Conservation (phyloP, 805 yeast genomes). For the Metschnikowia anglica region DNA sequence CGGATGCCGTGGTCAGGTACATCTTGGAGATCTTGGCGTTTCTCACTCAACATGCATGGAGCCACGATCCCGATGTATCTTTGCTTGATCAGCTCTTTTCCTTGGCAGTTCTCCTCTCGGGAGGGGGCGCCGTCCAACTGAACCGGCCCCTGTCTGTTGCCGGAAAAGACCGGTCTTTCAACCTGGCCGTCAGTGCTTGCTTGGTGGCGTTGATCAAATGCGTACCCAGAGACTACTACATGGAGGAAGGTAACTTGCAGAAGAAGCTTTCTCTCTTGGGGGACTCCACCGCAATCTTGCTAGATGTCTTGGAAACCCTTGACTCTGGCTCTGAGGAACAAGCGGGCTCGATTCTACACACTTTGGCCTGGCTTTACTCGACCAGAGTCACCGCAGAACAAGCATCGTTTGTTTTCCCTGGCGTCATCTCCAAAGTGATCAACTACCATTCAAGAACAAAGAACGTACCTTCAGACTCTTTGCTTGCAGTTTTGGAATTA, state of each 20-base stretch:
- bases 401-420: slow-evolving; percentile 41
- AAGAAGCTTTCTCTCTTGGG: slow-evolving; percentile 31
- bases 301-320: slow-evolving; percentile 21
- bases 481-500: slow-evolving; percentile 24
- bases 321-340: slow-evolving; percentile 3
- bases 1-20: slow-evolving; percentile 21
- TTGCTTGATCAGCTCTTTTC: slow-evolving; percentile 39
- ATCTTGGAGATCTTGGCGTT: slow-evolving; percentile 32
- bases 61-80: slow-evolving; percentile 21
- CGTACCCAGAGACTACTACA: slow-evolving; percentile 25
- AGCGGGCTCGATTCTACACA: slow-evolving; percentile 1
- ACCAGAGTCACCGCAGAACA: slow-evolving; percentile 30
- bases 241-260: slow-evolving; percentile 6
- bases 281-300: slow-evolving; percentile 26
- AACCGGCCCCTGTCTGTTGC: slow-evolving; percentile 4
- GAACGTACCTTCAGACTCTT: slow-evolving; percentile 25
- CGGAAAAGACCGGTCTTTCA: slow-evolving; percentile 19
- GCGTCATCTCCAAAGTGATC: slow-evolving; percentile 34
- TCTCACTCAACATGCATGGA: slow-evolving; percentile 33
- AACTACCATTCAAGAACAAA: slow-evolving; percentile 26
- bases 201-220: slow-evolving; percentile 17
- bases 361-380: slow-evolving; percentile 18
- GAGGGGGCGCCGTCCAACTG: slow-evolving; percentile 15
- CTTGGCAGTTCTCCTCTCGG: slow-evolving; percentile 27
- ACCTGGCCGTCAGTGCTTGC: slow-evolving; percentile 18